Percentiles rank a stretch among this genome's conserved stretches.
These are phyloP conservation scores for Keithomyces neogunnii DNA, from an alignment of 2,329 filamentous ascomycete genomes.

Conservation along the genomic window DNA sequence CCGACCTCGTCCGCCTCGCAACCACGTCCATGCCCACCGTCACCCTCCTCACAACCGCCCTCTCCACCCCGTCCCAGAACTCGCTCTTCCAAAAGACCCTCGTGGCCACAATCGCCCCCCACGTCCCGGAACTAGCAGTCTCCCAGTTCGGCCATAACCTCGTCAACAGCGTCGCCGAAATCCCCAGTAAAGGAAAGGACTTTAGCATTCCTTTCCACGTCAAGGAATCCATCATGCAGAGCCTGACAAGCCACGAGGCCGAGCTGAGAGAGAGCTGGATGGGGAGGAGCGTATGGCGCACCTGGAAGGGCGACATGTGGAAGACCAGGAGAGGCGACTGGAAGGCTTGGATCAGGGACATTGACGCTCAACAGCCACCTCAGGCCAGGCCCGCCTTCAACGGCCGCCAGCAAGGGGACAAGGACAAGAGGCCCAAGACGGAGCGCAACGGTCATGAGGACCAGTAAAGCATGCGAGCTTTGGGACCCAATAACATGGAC, in stretches of 20 bases:
- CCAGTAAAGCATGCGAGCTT: too few species aligned
- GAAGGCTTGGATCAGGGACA: slow-evolving; percentile 49
- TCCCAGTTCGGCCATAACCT: slow-evolving; percentile 45
- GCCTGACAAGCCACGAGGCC: slow-evolving; percentile 38
- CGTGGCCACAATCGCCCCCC: slow-evolving; percentile 37
- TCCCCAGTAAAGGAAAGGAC: slow-evolving; percentile 40
- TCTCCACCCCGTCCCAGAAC: slow-evolving; percentile 37
- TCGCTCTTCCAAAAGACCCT: slow-evolving; percentile 49
- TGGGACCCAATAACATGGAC: too few species aligned
- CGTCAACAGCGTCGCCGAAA: slow-evolving; percentile 37
- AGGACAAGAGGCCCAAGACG: not conserved
- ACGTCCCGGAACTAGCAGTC: slow-evolving; percentile 35
- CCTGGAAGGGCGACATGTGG: slow-evolving; percentile 52
- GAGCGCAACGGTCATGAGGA: too few species aligned
- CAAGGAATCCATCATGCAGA: slow-evolving; percentile 46
- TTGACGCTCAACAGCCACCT: slow-evolving; percentile 12
- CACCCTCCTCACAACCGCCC: slow-evolving; percentile 40
- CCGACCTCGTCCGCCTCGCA: slow-evolving; percentile 55
- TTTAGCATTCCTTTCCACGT: slow-evolving; percentile 46
- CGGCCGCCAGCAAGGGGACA: not conserved
- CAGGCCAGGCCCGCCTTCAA: not conserved
- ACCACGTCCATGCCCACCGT: slow-evolving; percentile 42
- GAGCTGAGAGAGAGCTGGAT: slow-evolving; percentile 44
- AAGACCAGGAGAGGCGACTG: slow-evolving; percentile 43
- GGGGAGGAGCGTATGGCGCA: slow-evolving; percentile 48